Conservation (phyloP, 768 basidiomycete species). For the Leucosporidium creatinivorum region DNA sequence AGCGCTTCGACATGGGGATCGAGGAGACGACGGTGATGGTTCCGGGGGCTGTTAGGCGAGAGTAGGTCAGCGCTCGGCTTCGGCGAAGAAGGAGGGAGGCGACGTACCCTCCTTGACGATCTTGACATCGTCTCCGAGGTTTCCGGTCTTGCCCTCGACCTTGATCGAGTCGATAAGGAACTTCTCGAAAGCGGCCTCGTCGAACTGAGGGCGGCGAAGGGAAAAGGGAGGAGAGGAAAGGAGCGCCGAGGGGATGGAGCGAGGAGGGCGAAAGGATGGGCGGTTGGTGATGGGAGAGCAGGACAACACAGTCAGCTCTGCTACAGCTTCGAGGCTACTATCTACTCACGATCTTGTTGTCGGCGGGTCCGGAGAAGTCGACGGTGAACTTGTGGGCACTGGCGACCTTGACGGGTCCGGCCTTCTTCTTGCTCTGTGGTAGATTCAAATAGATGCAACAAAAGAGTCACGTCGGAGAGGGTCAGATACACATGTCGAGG, state of each 20-base stretch:
- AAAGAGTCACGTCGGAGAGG: too few relatives aligned
- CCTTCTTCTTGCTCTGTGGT: too few relatives aligned
- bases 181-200: conserved; percentile 39
- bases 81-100: conserved; percentile 33
- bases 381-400: conserved; percentile 65
- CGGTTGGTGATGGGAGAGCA: neutral
- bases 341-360: conserved; percentile 43
- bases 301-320: neutral
- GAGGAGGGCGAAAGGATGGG: too few relatives aligned
- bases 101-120: conserved; percentile 69
- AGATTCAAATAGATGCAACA: too few relatives aligned
- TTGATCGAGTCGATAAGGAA: conserved; percentile 86
- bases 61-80: too few relatives aligned
- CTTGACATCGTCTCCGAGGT: conserved; percentile 82
- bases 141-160: conserved; percentile 83
- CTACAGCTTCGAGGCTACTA: neutral
- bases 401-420: conserved; percentile 31
- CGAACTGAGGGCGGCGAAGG: conserved; percentile 20
- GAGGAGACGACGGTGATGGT: conserved; percentile 77
- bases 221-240: neutral
- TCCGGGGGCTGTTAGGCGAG: conserved; percentile 38
- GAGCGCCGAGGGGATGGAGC: too few relatives aligned
- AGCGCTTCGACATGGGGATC: conserved; percentile 87
- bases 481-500: too few relatives aligned
- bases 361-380: conserved; percentile 77